These are phyloP conservation scores for Diaporthe citrichinensis DNA, from an alignment of 2,329 filamentous ascomycete species.

Conservation along the genomic window DNA sequence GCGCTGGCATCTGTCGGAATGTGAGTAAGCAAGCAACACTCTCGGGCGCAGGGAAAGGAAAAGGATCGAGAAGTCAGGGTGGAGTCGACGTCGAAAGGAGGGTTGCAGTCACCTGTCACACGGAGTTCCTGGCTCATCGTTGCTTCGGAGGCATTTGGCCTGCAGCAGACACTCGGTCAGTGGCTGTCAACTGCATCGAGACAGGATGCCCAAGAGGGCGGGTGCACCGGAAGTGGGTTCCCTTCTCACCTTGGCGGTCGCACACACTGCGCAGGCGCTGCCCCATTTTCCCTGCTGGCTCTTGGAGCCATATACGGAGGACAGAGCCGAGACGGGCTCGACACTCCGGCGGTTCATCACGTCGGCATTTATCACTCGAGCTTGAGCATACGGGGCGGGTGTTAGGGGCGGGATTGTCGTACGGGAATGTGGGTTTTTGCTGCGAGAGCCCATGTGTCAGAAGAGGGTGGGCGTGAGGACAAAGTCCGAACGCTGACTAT, in stretches of 20 bases:
- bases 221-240: background rate
- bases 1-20: conserved; percentile 59
- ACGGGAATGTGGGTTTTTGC: background rate
- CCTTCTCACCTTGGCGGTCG: conserved; percentile 40
- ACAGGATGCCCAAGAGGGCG: no score
- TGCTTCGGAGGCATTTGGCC: conserved; percentile 39
- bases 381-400: background rate
- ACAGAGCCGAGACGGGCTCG: conserved; percentile 32
- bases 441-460: background rate
- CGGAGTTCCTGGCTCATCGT: background rate
- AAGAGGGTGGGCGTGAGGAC: background rate
- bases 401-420: no score
- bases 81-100: background rate
- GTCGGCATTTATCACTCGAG: background rate
- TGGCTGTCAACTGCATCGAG: background rate
- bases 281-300: conserved; percentile 40
- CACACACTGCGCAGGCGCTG: conserved; percentile 39
- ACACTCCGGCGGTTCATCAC: conserved; percentile 27
- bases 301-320: background rate
- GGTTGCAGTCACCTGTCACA: conserved; percentile 49
- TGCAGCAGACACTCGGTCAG: conserved; percentile 18
- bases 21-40: background rate
- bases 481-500: conserved; percentile 1
- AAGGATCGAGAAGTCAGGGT: conserved; percentile 6
- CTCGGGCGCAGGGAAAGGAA: no score